Conservation (phyloP, 2,329 filamentous ascomycete genomes). For the Teratosphaeria nubilosa region DNA sequence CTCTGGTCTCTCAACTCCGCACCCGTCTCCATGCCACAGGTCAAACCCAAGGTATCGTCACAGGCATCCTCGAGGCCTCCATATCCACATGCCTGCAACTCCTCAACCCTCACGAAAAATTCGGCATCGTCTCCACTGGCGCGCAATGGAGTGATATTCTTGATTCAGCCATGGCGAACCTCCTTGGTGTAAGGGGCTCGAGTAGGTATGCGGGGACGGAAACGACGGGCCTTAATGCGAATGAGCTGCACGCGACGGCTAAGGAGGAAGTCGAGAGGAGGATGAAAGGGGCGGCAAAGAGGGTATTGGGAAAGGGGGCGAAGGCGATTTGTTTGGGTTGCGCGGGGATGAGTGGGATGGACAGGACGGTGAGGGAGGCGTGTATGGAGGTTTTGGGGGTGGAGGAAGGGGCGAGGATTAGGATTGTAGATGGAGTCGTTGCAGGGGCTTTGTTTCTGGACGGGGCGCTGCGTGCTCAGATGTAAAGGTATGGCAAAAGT, state of each 20-base stretch:
- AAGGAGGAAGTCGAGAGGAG: constrained; percentile 53
- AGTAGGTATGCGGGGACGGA: constrained; percentile 62
- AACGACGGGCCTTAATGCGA: constrained; percentile 70
- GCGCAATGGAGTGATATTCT: constrained; percentile 72
- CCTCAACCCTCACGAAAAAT: constrained; percentile 43
- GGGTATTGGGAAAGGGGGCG: constrained; percentile 41
- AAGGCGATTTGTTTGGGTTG: constrained; percentile 71
- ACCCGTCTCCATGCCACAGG: neutral
- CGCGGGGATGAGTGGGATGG: constrained; percentile 82
- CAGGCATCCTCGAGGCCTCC: constrained; percentile 82
- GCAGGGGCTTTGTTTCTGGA: constrained; percentile 57
- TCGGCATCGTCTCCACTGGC: constrained; percentile 85
- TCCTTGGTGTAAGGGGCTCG: constrained; percentile 44
- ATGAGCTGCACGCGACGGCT: constrained; percentile 63
- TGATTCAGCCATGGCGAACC: constrained; percentile 50
- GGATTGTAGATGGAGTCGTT: constrained; percentile 71
- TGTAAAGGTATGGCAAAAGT: neutral
- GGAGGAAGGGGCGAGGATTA: constrained; percentile 48
- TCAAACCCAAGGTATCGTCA: constrained; percentile 50
- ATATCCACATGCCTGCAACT: constrained; percentile 54
- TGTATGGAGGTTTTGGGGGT: constrained; percentile 55
- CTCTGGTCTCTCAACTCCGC: constrained; percentile 49
- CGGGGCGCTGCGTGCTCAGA: constrained; percentile 32
- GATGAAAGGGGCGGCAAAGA: constrained; percentile 60
- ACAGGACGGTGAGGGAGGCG: constrained; percentile 61